These are phyloP conservation scores for Prunus padus DNA, from an alignment of 306 rosid genomes.

Conservation along the genomic window DNA sequence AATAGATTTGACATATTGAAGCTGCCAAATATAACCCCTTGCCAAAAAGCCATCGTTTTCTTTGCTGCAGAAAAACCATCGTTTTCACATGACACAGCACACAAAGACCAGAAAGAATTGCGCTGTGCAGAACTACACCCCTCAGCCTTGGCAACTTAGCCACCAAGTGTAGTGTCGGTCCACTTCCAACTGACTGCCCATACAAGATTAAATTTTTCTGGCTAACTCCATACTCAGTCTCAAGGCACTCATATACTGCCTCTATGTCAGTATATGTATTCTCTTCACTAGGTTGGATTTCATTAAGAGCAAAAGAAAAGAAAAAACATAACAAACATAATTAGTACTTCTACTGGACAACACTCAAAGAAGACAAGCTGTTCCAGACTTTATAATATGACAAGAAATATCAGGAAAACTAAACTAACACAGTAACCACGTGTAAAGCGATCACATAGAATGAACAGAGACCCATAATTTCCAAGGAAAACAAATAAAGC, in stretches of 20 bases:
- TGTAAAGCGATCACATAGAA: not conserved
- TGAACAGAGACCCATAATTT: not conserved
- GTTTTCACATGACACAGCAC: constrained; percentile 91
- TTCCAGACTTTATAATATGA: constrained; percentile 3
- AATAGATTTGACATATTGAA: no score
- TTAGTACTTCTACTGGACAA: not conserved
- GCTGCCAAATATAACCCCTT: no score
- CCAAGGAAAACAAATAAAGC: not conserved
- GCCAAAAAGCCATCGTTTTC: no score
- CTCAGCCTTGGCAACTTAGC: constrained; percentile 87
- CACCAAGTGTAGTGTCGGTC: constrained; percentile 95
- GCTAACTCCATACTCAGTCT: constrained; percentile 85
- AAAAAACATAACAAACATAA: not conserved
- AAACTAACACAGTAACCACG: constrained; percentile 11
- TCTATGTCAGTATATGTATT: constrained; percentile 95
- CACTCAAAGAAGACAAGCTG: not conserved
- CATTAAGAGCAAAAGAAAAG: constrained; percentile 5
- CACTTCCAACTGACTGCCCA: constrained; percentile 98
- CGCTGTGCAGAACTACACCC: constrained; percentile 95
- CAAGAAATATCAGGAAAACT: not conserved
- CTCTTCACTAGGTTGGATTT: constrained; percentile 88
- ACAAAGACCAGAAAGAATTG: constrained; percentile 91
- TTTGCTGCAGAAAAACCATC: no score
- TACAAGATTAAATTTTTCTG: constrained; percentile 92
- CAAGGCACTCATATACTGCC: constrained; percentile 93